These are phyloP conservation scores for Dictyostelium capitatum DNA, from an alignment of 78 protist species.

Conservation along the genomic window DNA sequence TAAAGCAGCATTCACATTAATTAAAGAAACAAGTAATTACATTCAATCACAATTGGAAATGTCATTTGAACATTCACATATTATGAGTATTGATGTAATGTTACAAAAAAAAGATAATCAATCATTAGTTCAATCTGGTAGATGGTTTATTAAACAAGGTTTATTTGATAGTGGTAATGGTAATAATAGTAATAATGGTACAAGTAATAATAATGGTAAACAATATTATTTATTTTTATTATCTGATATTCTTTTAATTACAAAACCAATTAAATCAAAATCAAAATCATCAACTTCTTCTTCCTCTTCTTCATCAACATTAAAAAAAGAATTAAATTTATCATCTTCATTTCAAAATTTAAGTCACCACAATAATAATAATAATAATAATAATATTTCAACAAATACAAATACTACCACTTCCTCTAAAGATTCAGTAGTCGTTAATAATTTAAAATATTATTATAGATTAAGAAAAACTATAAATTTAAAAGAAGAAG, in stretches of 20 bases:
- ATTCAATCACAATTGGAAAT: constrained; percentile 73
- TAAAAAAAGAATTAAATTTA: not conserved
- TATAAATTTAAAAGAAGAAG: not conserved
- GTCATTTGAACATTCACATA: constrained; percentile 51
- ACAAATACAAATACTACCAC: not conserved
- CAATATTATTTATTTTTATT: constrained; percentile 41
- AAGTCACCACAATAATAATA: not conserved
- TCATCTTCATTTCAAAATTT: not conserved
- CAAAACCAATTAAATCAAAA: constrained; percentile 69
- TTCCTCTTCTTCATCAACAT: not conserved
- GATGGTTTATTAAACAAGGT: constrained; percentile 60
- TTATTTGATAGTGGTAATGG: constrained; percentile 1
- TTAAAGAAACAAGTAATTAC: constrained; percentile 32
- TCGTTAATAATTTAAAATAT: not conserved
- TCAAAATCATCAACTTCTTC: not conserved
- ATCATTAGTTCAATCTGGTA: constrained; percentile 39
- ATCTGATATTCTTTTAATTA: constrained; percentile 30
- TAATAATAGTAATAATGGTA: not conserved
- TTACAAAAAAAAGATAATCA: constrained; percentile 18
- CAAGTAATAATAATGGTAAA: not conserved
- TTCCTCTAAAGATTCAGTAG: too few relatives aligned
- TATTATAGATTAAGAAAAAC: not conserved
- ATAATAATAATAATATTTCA: not conserved
- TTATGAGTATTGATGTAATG: constrained; percentile 62
- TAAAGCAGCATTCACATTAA: constrained; percentile 14